Evolutionary conservation across 441 rosid species (phyloP), one percentile per base, ranked within the genome.

Genomic region (Croton laevigatus): DNA sequence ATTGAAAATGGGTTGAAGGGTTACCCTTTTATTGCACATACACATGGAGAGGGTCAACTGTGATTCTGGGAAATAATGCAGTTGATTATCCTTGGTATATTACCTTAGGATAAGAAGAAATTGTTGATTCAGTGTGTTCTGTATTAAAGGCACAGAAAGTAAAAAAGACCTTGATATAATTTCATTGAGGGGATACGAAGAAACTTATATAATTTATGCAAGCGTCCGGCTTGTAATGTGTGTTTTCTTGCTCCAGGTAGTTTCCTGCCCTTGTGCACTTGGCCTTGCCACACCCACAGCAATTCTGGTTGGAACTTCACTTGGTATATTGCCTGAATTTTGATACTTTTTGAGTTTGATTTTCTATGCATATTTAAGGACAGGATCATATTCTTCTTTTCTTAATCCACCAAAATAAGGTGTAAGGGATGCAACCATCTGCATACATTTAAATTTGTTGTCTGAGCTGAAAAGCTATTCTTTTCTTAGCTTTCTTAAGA

Each of bases 201-300:
- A 65, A 58, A 42, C 62, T 44, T 65, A 23, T 67, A 9, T 19
- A 23, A 49, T 74, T 36, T 60, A 6, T 20, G 17, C 54, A 55
- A 59, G 34, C 37, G 63, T 48, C 63, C 46, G 58, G 64, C 59
- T 63, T 46, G 59, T 65, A 23, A 71, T 71, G 32, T 62, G 55
- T 20, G 38, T 70, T 23, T 75, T 62, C 53, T 76, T 65, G 40
- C 40, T 68, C 69, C 89, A 95, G 98, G 98, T 92, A 68, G 99
- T 92, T 71, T 95, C 96, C 27, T 95, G 99, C 78, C 98, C 99
- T 37, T 89, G 97, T 77, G 98, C 98, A 46, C 81, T 92, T 79
- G 97, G 97, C 67, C 98, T 92, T 67, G 98, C 99, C 71, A 91
- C 99, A 55, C 98, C 99, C 55, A 92, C 99, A 7, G 99, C 99